Percentiles rank a stretch among this genome's conserved stretches.
phyloP scores from a whole-genome alignment of 345 rosid genomes.

The Alliaria petiolata region DNA sequence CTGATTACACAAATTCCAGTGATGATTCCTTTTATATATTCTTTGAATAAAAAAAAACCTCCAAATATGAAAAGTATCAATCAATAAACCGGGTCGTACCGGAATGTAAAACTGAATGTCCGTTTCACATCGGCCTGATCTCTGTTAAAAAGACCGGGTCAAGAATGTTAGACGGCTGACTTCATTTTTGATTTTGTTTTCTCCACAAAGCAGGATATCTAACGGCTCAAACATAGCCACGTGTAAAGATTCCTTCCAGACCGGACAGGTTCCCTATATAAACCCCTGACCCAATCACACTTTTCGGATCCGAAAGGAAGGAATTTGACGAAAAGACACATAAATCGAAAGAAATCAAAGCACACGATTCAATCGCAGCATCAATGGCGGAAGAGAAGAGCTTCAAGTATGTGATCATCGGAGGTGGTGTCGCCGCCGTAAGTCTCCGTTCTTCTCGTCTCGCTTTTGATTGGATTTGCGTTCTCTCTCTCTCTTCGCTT shows the following conservation, averaged over 20 bases:
- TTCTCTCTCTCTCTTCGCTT: background rate
- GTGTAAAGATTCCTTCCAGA: constrained; percentile 17
- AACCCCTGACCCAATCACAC: constrained; percentile 3
- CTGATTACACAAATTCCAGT: background rate
- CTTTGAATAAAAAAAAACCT: background rate
- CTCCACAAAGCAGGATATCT: background rate
- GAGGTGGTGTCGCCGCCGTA: constrained; percentile 41
- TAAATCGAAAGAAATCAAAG: background rate
- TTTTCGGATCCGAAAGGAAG: background rate
- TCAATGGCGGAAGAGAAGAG: constrained; percentile 36
- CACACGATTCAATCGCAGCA: background rate
- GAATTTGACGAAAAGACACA: background rate
- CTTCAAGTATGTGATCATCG: constrained; percentile 37
- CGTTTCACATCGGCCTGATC: background rate
- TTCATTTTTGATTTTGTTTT: background rate
- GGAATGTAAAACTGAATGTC: background rate
- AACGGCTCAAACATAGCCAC: background rate
- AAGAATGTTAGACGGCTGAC: constrained; percentile 9
- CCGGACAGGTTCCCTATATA: background rate
- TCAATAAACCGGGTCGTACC: constrained; percentile 10
- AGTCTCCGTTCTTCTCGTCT: constrained; percentile 11
- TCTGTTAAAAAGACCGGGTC: constrained; percentile 1
- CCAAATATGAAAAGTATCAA: constrained; percentile 5
- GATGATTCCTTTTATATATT: background rate
- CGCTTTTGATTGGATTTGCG: background rate